These are phyloP conservation scores for Amaranthus hypochondriacus DNA, from an alignment of 148 eudicot genomes.

Conservation along the genomic window DNA sequence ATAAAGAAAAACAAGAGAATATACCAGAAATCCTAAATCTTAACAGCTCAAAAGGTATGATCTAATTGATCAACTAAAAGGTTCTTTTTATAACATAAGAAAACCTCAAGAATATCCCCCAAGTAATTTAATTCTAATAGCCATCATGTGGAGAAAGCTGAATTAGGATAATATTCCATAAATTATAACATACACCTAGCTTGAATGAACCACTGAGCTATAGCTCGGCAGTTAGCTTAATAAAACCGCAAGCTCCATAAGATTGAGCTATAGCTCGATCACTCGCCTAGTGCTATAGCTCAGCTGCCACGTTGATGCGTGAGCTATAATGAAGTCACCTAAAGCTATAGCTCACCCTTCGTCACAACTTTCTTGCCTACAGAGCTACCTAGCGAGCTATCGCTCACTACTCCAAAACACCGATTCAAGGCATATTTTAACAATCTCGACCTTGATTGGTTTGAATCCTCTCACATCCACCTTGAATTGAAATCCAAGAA, in stretches of 20 bases:
- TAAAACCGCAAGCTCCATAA: not conserved
- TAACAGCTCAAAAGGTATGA: not conserved
- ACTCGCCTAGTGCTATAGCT: no score
- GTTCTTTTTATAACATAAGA: not conserved
- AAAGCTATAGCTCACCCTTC: no score
- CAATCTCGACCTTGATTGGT: no score
- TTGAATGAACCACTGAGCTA: not conserved
- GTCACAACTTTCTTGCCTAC: no score
- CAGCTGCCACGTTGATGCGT: no score
- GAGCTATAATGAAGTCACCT: no score
- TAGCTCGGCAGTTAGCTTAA: not conserved
- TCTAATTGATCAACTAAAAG: not conserved
- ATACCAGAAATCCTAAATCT: no score
- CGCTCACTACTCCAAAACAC: no score
- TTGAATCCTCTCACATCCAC: no score
- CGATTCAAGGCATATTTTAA: no score
- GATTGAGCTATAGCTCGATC: no score
- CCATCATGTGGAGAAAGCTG: not conserved
- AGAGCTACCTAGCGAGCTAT: no score
- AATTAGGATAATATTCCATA: not conserved
- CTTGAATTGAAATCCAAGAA: constrained; percentile 1
- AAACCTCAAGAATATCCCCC: not conserved
- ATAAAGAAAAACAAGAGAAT: not conserved
- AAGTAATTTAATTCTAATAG: not conserved
- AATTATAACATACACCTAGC: not conserved